phyloP scores from a whole-genome alignment of 2,329 filamentous ascomycete species.

The Verticillium klebahnii region DNA sequence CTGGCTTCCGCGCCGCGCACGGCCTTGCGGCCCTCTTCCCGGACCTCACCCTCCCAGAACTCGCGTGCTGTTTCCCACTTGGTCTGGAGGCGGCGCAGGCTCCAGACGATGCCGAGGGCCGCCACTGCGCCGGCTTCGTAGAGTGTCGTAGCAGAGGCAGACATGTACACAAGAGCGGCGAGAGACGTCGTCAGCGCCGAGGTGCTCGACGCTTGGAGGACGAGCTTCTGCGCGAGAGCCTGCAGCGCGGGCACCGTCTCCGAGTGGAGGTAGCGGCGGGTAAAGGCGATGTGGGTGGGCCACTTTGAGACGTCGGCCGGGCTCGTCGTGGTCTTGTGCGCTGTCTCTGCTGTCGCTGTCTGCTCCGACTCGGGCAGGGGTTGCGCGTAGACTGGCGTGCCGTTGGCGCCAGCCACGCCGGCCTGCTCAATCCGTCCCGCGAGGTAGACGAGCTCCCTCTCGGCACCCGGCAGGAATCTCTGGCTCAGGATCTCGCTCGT shows the following conservation, averaged over 20 bases:
- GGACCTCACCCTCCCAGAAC: conserved; percentile 64
- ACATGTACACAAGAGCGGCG: conserved; percentile 52
- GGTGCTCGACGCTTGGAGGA: conserved; percentile 71
- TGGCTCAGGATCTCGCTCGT: conserved; percentile 72
- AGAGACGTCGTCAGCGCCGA: conserved; percentile 57
- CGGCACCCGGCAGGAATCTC: conserved; percentile 72
- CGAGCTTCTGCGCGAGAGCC: conserved; percentile 66
- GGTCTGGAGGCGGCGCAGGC: conserved; percentile 54
- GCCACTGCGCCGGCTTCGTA: conserved; percentile 61
- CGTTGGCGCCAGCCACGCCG: conserved; percentile 17
- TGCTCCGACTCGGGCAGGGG: conserved; percentile 20
- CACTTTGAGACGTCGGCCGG: conserved; percentile 42
- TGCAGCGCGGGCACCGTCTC: conserved; percentile 67
- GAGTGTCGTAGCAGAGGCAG: conserved; percentile 44
- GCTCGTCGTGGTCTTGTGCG: not conserved
- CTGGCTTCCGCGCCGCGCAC: conserved; percentile 52
- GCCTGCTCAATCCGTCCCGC: conserved; percentile 66
- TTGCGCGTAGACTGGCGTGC: conserved; percentile 25
- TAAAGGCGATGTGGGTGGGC: conserved; percentile 70
- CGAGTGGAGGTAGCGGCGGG: conserved; percentile 61
- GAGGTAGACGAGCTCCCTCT: conserved; percentile 78
- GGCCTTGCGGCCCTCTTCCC: conserved; percentile 61
- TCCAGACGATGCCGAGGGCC: conserved; percentile 56
- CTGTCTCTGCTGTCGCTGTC: not conserved
- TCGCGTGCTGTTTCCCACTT: conserved; percentile 56